Conservation (phyloP, 1,284 basidiomycete genomes). For the Takashimella tepidaria region DNA sequence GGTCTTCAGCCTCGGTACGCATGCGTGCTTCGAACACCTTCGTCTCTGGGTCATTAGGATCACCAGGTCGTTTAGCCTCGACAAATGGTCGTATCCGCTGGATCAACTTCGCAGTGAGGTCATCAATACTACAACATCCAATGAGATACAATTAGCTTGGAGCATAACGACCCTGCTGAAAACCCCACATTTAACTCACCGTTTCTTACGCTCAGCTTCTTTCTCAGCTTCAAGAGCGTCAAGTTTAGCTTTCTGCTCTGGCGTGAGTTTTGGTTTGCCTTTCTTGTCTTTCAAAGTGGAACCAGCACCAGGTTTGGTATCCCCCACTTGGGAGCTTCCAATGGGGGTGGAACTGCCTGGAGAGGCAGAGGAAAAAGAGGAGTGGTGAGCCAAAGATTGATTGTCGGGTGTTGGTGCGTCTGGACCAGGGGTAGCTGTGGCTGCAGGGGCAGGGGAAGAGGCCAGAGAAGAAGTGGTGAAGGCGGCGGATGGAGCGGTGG, state of each 20-base stretch:
- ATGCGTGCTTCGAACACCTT: slow-evolving; percentile 70
- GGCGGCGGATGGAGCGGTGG: slow-evolving; percentile 13
- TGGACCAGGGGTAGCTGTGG: slow-evolving; percentile 6
- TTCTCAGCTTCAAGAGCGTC: slow-evolving; percentile 73
- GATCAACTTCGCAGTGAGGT: slow-evolving; percentile 68
- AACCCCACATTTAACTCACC: slow-evolving; percentile 49
- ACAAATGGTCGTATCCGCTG: slow-evolving; percentile 82
- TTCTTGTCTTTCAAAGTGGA: slow-evolving; percentile 49
- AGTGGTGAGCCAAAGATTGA: slow-evolving; percentile 29
- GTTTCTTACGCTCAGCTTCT: slow-evolving; percentile 67
- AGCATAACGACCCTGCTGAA: too few relatives aligned
- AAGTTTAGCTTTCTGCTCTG: slow-evolving; percentile 79
- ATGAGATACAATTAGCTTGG: too few relatives aligned
- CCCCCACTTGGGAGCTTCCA: slow-evolving; percentile 33
- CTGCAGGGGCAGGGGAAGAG: slow-evolving; percentile 14
- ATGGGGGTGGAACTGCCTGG: slow-evolving; percentile 14
- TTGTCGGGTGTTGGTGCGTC: slow-evolving; percentile 19
- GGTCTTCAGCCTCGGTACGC: slow-evolving; percentile 82
- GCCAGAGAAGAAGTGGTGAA: slow-evolving; percentile 15
- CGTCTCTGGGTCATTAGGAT: slow-evolving; percentile 78
- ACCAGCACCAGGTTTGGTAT: slow-evolving; percentile 23
- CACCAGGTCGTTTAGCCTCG: slow-evolving; percentile 81
- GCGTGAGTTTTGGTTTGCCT: slow-evolving; percentile 60
- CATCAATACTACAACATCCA: slow-evolving; percentile 52
- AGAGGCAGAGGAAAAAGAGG: slow-evolving; percentile 28